Evolutionary conservation across 352 stramenopile genomes (phyloP), one percentile per base, ranked within the genome.

Genomic region (Phytophthora podocarpi): DNA sequence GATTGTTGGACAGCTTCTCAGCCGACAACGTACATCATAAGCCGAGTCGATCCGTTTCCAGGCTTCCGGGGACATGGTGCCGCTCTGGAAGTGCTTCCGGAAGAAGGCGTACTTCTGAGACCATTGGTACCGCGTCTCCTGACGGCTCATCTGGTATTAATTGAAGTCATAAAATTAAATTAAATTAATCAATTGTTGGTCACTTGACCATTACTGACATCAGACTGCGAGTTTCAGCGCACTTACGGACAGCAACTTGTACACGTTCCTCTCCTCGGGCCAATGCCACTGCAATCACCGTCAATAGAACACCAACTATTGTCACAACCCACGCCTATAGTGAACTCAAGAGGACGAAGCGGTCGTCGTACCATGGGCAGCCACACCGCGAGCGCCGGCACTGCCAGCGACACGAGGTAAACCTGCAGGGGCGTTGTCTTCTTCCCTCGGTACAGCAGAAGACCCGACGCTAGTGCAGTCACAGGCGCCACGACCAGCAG

Each of bases 61-160:
- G 12, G 76, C 62, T 37, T 86, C 58, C 6, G 39, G 45, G n/a
- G 72, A 72, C 66, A 91, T 85, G 36, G 80, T 53, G 24, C 82
- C 78, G 4, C 59, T 68, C 40, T 70, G 55, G 61, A 73, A 87
- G 21, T 85, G 52, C 30, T 82, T 76, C 18, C 74, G 67, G 54
- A 76, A 79, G 55, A 80, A 83, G 4, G 67, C 71, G 26, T 89
- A 91, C 70, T 86, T 83, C 56, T 86, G 78, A 8, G 71, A 73
- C 79, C 82, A 91, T 13, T 75, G 57, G 46, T 89, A 85, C 10
- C 23, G 52, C 4, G 64, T 70, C 54, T 86, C 76, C 12, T 52
- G 61, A n/a, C 82, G 80, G 42, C 66, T 75, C 58, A 91, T 78
- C 82, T 91, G 40, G 32, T 5, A 46, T 52, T 26, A 10, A 30